These are phyloP conservation scores for Suillus paluster DNA, from an alignment of 768 basidiomycete species.

Conservation along the genomic window DNA sequence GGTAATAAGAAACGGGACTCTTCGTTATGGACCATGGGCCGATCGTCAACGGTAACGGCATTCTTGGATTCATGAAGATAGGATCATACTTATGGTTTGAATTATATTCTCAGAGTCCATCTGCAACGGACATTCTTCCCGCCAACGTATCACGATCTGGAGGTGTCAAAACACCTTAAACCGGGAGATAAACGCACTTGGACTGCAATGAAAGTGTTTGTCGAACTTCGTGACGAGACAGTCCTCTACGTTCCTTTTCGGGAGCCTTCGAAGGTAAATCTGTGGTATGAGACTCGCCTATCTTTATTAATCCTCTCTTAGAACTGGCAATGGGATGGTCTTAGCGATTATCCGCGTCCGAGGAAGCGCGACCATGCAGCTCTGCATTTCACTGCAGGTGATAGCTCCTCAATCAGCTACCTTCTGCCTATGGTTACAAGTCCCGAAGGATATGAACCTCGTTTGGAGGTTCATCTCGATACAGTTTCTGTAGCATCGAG, in stretches of 20 bases:
- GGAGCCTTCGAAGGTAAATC: constrained; percentile 80
- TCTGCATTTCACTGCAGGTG: constrained; percentile 75
- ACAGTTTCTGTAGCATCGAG: constrained; percentile 79
- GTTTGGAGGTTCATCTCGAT: constrained; percentile 82
- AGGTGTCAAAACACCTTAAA: constrained; percentile 58
- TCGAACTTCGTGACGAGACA: constrained; percentile 81
- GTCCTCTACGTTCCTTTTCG: constrained; percentile 87
- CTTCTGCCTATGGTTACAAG: constrained; percentile 81
- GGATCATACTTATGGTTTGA: constrained; percentile 2
- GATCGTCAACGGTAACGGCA: constrained; percentile 81
- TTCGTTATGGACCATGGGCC: constrained; percentile 96
- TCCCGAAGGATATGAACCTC: constrained; percentile 75
- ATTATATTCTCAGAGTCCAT: constrained; percentile 52
- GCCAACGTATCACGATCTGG: constrained; percentile 66
- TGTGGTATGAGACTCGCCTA: not conserved
- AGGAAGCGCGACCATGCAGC: constrained; percentile 69
- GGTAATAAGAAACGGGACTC: constrained; percentile 69
- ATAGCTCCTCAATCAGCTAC: constrained; percentile 86
- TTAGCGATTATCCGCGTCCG: constrained; percentile 49
- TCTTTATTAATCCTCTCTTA: constrained; percentile 28
- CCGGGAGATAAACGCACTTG: constrained; percentile 85
- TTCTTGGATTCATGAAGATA: not conserved
- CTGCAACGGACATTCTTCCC: constrained; percentile 88
- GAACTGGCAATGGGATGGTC: constrained; percentile 95
- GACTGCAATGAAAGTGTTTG: constrained; percentile 78